These are phyloP conservation scores for Rhizopus arrhizus DNA, from an alignment of 371 early-diverging fungal genomes.

Conservation along the genomic window DNA sequence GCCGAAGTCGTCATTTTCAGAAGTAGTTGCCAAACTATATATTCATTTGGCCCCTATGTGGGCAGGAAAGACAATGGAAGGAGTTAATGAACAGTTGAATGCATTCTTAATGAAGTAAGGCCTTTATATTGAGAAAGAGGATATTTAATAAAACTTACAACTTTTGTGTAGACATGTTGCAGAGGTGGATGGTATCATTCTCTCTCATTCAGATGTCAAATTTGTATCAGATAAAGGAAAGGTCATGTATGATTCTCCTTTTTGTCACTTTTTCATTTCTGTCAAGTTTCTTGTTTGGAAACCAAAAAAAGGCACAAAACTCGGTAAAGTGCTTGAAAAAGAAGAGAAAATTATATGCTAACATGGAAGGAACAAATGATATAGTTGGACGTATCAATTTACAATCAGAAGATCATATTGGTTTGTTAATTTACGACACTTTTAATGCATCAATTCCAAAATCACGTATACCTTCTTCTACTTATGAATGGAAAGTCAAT, in stretches of 20 bases:
- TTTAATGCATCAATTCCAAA: constrained; percentile 95
- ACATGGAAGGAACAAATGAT: background rate
- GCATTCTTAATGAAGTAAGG: constrained; percentile 83
- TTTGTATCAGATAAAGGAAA: constrained; percentile 61
- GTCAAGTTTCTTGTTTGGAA: constrained; percentile 81
- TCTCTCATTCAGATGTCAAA: constrained; percentile 77
- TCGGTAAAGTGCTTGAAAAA: constrained; percentile 49
- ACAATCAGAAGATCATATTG: constrained; percentile 94
- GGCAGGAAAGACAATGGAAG: constrained; percentile 65
- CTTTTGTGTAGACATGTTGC: constrained; percentile 66
- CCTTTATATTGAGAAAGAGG: background rate
- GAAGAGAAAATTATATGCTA: too few relatives aligned
- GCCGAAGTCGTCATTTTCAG: constrained; percentile 50
- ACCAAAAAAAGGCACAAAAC: constrained; percentile 69
- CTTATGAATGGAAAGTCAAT: constrained; percentile 70
- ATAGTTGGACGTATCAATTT: constrained; percentile 87
- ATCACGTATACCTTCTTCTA: constrained; percentile 73
- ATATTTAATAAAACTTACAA: background rate
- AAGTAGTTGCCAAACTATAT: constrained; percentile 63
- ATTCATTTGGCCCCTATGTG: constrained; percentile 80
- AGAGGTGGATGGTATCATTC: constrained; percentile 85
- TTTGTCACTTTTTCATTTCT: constrained; percentile 73
- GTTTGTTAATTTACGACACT: constrained; percentile 87
- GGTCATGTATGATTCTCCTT: constrained; percentile 87
- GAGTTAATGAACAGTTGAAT: constrained; percentile 81